Percentiles rank a stretch among this genome's conserved stretches.
Conservation (phyloP, 2,329 filamentous ascomycete species). For the Boeremia exigua region DNA sequence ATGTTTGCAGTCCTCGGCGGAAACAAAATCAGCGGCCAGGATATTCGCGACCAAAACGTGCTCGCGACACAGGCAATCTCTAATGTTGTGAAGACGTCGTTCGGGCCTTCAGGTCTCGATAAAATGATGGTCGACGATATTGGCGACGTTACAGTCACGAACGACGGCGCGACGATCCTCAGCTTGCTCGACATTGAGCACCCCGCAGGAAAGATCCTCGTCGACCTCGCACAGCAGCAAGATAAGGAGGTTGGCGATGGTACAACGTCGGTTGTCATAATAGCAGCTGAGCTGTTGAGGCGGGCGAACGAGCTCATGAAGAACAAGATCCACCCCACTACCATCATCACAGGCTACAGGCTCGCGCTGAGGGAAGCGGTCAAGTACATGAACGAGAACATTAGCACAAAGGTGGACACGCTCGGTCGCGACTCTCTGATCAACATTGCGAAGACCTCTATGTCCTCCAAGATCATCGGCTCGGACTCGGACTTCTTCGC, state of each 20-base stretch:
- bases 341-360: constrained; percentile 98
- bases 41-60: constrained; percentile 98
- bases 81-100: constrained; percentile 99
- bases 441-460: constrained; percentile 97
- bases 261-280: constrained; percentile 96
- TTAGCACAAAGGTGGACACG: constrained; percentile 92
- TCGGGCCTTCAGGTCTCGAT: constrained; percentile 93
- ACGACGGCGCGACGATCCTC: constrained; percentile 97
- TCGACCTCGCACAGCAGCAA: constrained; percentile 96
- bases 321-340: constrained; percentile 99
- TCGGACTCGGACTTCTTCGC: constrained; percentile 95
- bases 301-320: constrained; percentile 98
- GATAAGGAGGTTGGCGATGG: constrained; percentile 99
- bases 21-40: constrained; percentile 94
- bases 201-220: constrained; percentile 96
- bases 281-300: constrained; percentile 91
- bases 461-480: constrained; percentile 99
- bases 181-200: constrained; percentile 96
- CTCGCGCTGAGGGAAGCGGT: constrained; percentile 94
- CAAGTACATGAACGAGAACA: constrained; percentile 98
- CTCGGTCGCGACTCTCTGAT: constrained; percentile 88
- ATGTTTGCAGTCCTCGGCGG: constrained; percentile 77
- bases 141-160: constrained; percentile 98
- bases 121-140: constrained; percentile 99
- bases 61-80: constrained; percentile 95